Base-by-base conservation (phyloP, 495 filamentous ascomycete genomes). In the Lineolata rhizophorae region DNA sequence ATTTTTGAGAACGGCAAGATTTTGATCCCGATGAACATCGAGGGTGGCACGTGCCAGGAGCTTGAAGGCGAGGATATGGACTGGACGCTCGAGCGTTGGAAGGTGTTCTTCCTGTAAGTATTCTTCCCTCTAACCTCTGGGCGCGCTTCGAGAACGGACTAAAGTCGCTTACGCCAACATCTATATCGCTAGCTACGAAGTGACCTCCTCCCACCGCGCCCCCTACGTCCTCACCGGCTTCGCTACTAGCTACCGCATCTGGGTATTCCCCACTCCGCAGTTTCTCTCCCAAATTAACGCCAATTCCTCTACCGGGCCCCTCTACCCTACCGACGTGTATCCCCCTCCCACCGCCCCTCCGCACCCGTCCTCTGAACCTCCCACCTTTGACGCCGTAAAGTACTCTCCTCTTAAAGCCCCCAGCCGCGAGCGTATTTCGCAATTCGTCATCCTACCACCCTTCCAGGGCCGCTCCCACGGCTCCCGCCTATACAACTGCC, bases 371-470 rank as follows among this genome's bases (percentile, higher is more conserved):
- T n/a, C n/a, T n/a, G n/a, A n/a, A n/a, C n/a, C n/a, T n/a, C n/a
- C n/a, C n/a, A n/a, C n/a, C n/a, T n/a, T n/a, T n/a, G n/a, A n/a
- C n/a, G 40, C 37, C 15, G 13, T 34, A n/a, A n/a, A n/a, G n/a
- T n/a, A n/a, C n/a, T n/a, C n/a, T n/a, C n/a, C 30, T n/a, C 30
- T 53, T 24, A 41, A 48, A 20, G 60, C 73, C 2, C 73, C 72
- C 32, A 62, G 70, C 41, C 72, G 87, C 9, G 61, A 74, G 25
- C 65, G 87, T 14, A 87, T 99, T 39, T 85, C 85, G 2, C 87
- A 99, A 50, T 93, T 95, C 57, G 45, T 95, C 15, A 73, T 99
- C 41, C 69, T 99, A 5, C 90, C 84, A 3, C 75, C 80, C 14
- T 91, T 78, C 50, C 82, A 91, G 48, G 55, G 61, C 34, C 65